These are phyloP conservation scores for Talaromyces sp. DNA, from an alignment of 2,329 filamentous ascomycete genomes.

Conservation along the genomic window DNA sequence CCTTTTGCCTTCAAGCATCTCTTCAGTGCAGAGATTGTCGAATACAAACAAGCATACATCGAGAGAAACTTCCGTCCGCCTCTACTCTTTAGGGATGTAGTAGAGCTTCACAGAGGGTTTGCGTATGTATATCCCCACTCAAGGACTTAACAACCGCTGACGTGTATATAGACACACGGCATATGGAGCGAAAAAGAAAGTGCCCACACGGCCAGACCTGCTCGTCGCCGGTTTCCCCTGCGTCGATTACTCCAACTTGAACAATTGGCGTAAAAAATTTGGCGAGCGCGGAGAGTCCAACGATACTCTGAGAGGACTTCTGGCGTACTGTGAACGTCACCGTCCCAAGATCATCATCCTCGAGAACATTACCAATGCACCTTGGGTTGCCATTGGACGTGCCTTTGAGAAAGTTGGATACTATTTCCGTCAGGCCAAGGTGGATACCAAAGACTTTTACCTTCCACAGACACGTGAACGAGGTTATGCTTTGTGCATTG, in stretches of 20 bases:
- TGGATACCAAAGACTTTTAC: conserved; percentile 71
- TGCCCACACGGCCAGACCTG: conserved; percentile 62
- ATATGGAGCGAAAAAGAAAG: conserved; percentile 58
- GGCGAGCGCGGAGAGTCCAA: conserved; percentile 62
- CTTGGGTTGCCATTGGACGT: conserved; percentile 56
- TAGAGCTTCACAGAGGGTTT: conserved; percentile 51
- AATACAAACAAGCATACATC: conserved; percentile 65
- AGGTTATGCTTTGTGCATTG: conserved; percentile 61
- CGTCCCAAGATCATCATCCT: conserved; percentile 65
- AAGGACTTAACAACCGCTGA: background rate
- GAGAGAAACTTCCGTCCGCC: conserved; percentile 56
- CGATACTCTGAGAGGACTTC: conserved; percentile 63
- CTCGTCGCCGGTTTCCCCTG: conserved; percentile 73
- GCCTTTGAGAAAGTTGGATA: conserved; percentile 57
- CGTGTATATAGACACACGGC: conserved; percentile 57
- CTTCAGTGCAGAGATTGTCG: conserved; percentile 64
- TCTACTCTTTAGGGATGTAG: conserved; percentile 59
- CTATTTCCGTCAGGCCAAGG: conserved; percentile 45
- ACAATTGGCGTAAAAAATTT: conserved; percentile 55
- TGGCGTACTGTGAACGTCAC: conserved; percentile 55
- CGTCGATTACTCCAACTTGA: conserved; percentile 70
- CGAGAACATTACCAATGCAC: conserved; percentile 66
- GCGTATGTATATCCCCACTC: conserved; percentile 45
- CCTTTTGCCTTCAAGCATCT: conserved; percentile 53
- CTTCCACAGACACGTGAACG: conserved; percentile 68